Evolutionary conservation across 1,284 basidiomycete species (phyloP), one percentile per base, ranked within the genome.

Genomic region (Leccinum colubrinum): DNA sequence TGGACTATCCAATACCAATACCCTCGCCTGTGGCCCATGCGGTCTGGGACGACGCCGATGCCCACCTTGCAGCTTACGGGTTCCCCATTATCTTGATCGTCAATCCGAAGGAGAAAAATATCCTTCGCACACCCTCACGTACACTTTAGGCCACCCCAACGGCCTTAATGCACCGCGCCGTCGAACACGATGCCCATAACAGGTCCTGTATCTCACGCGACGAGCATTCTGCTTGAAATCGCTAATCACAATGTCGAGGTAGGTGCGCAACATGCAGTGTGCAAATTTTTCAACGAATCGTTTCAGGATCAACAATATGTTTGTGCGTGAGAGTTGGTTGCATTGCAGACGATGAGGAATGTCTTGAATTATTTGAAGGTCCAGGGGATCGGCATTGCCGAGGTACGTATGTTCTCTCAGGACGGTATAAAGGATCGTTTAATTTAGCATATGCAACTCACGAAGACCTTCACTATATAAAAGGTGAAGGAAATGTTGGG

Each of bases 61-160:
- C 86, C 27, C 97, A 99, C 76, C 90, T 93, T 61, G 90, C 93
- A 35, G 94, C 96, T 14, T 97, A 98, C 75, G 97, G 95, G 53
- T 98, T 99, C 83, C 97, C 95, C 1, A 98, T 99, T 76, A 83
- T 98, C 73, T 95, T 99, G 74, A 98, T 99, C 71, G 95, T 98
- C 77, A 96, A 97, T 76, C 95, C 95, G 46, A 97, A 95, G 83
- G 89, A 94, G 76, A 95, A 98, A 83, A 98, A 95, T 1, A 91
- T 99, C 68, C 97, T 99, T 99, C 70, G 97, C 93, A 95, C 68
- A 96, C 94, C 0, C 93, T 93, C 58, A 91, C 92, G 71, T 98
- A 98, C 79, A 98, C 96, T 30, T 99, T 99, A 86, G 93, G 91
- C 68, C 95, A 98, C 70, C 97, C 96, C 20, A 90, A 88, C 64